Evolutionary conservation across 495 filamentous ascomycete genomes (phyloP).

Genomic region (Xylaria cubensis): DNA sequence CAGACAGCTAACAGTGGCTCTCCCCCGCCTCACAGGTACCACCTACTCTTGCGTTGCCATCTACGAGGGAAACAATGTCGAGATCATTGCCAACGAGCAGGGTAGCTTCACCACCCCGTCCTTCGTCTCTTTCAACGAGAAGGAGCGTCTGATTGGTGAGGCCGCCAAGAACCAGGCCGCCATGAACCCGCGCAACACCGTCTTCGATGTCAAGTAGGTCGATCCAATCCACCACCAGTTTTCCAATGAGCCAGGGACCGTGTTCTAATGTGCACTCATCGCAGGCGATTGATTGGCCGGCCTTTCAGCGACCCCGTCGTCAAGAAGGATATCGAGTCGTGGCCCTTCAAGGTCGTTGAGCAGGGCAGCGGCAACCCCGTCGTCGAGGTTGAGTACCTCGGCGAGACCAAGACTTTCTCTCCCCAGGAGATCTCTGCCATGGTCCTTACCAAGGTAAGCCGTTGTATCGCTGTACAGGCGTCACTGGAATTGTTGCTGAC

Average conservation of each 20-base stretch:
- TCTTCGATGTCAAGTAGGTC: conserved; percentile 93
- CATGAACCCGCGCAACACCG: conserved; percentile 96
- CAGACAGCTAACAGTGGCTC: conserved; percentile 7
- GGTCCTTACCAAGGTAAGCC: conserved; percentile 81
- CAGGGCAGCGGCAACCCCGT: conserved; percentile 81
- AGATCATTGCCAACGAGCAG: conserved; percentile 99
- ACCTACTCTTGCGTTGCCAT: conserved; percentile 99
- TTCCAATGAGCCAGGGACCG: neutral
- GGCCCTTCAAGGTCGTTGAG: conserved; percentile 97
- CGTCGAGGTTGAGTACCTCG: conserved; percentile 95
- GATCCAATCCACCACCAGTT: neutral
- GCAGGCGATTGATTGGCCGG: conserved; percentile 90
- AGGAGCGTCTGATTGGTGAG: conserved; percentile 98
- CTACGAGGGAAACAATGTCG: conserved; percentile 98
- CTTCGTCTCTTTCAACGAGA: conserved; percentile 98
- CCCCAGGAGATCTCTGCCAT: conserved; percentile 98
- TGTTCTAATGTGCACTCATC: conserved; percentile 37
- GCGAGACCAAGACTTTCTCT: conserved; percentile 92
- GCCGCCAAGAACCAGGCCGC: conserved; percentile 99
- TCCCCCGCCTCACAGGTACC: conserved; percentile 67
- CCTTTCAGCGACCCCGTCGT: conserved; percentile 94
- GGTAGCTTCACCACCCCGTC: conserved; percentile 98
- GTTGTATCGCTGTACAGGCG: neutral
- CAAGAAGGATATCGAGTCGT: conserved; percentile 97
- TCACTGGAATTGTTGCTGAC: conserved; percentile 28